Percentiles rank a stretch among this genome's conserved stretches.
Conservation (phyloP, 164 flowering plant species). For the Pachysandra terminalis region DNA sequence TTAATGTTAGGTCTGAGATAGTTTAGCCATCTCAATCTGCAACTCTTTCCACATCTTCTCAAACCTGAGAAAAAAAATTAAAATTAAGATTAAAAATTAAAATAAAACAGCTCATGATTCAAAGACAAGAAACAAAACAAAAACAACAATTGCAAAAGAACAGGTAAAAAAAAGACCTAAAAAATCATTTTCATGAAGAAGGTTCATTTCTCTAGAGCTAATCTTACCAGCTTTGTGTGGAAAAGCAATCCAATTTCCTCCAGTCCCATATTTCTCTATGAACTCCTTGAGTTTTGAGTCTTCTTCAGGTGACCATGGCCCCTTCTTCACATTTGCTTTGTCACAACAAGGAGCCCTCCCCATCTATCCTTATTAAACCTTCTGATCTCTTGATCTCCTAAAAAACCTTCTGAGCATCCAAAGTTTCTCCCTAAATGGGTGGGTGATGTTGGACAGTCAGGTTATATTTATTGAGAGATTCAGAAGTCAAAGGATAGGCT, state of each 20-base stretch:
- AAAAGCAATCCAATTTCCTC: slow-evolving; percentile 77
- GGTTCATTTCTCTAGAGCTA: neutral
- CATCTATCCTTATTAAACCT: slow-evolving; percentile 35
- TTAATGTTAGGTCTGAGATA: slow-evolving; percentile 78
- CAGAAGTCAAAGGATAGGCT: slow-evolving; percentile 23
- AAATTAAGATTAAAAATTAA: too few species aligned
- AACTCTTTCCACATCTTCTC: slow-evolving; percentile 76
- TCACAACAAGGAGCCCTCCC: slow-evolving; percentile 89
- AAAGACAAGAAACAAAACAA: neutral
- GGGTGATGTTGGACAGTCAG: neutral
- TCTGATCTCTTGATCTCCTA: neutral
- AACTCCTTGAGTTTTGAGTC: slow-evolving; percentile 63
- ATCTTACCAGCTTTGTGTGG: slow-evolving; percentile 62
- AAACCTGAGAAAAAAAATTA: slow-evolving; percentile 21
- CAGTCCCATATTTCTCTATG: slow-evolving; percentile 61
- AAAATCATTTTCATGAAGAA: neutral
- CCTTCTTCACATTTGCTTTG: slow-evolving; percentile 80
- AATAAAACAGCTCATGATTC: neutral
- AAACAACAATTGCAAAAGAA: neutral
- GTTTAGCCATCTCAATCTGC: slow-evolving; percentile 82
- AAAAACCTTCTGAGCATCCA: neutral
- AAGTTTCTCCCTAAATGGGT: too few species aligned
- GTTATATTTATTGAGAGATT: slow-evolving; percentile 19
- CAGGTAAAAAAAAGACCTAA: too few species aligned
- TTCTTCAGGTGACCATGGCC: slow-evolving; percentile 88